phyloP scores from a whole-genome alignment of 2,329 filamentous ascomycete genomes.

The Pyricularia sp. region DNA sequence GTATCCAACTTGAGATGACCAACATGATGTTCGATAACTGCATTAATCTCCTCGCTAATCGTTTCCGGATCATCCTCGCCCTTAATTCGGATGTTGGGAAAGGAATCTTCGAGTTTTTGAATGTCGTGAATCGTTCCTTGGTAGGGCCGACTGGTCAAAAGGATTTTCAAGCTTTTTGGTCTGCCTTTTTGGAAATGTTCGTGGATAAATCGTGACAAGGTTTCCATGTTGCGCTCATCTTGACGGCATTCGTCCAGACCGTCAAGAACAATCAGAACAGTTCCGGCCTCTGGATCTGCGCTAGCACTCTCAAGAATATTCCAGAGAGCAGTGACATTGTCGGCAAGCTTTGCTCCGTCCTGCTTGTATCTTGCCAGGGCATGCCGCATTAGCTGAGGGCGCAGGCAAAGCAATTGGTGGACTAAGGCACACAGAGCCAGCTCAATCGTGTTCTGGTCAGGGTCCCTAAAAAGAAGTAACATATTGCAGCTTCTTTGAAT shows the following conservation, averaged over 20 bases:
- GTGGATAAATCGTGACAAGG: conserved; percentile 2
- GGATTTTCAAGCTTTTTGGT: conserved; percentile 1
- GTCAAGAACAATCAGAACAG: conserved; percentile 26
- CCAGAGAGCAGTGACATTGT: conserved; percentile 20
- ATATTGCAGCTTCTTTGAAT: conserved; percentile 16
- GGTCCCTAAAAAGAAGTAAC: conserved; percentile 34
- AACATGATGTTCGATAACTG: conserved; percentile 7
- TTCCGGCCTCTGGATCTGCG: conserved; percentile 12
- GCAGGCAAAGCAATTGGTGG: conserved; percentile 26
- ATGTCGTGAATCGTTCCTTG: conserved; percentile 7
- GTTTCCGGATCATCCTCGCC: conserved; percentile 7
- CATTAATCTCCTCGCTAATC: conserved; percentile 6
- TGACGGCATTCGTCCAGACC: conserved; percentile 23
- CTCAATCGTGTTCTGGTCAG: conserved; percentile 22
- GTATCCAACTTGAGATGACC: background rate
- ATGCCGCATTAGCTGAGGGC: conserved; percentile 20
- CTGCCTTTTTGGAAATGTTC: background rate
- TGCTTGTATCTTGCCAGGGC: conserved; percentile 16
- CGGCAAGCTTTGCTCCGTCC: conserved; percentile 17
- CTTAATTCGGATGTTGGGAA: conserved; percentile 7
- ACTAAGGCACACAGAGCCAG: conserved; percentile 29
- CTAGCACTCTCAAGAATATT: conserved; percentile 18
- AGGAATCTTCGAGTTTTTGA: background rate
- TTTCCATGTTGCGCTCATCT: conserved; percentile 3
- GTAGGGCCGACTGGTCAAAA: conserved; percentile 8